These are phyloP conservation scores for Fomitopsis palustris DNA, from an alignment of 1,284 basidiomycete species.

Conservation along the genomic window DNA sequence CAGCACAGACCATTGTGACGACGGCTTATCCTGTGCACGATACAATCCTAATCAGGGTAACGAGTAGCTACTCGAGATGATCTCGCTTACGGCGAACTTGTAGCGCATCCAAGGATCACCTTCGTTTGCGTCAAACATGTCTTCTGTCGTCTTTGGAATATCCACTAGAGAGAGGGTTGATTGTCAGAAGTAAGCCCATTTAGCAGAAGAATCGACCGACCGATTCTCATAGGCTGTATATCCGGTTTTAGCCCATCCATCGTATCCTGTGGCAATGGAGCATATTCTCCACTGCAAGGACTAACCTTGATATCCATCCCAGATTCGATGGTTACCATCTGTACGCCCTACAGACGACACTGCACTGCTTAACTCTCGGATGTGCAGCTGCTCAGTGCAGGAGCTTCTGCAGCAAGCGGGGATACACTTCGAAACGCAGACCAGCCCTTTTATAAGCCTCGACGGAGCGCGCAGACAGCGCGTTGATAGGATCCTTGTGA, in stretches of 20 bases:
- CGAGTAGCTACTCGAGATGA: neutral
- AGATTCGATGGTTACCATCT: too few species aligned
- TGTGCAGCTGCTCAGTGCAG: too few species aligned
- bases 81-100: neutral
- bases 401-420: too few species aligned
- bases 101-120: neutral
- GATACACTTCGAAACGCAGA: too few species aligned
- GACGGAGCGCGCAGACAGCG: too few species aligned
- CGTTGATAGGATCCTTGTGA: too few species aligned
- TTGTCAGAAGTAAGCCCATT: neutral
- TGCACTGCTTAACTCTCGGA: too few species aligned
- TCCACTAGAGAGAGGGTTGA: neutral
- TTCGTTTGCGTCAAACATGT: neutral
- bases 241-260: neutral
- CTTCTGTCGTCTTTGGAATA: neutral
- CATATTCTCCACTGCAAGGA: too few species aligned
- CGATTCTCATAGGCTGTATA: neutral
- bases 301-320: too few species aligned
- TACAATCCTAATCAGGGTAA: too few species aligned
- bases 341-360: too few species aligned
- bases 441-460: too few species aligned
- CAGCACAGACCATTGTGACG: neutral
- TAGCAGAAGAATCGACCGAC: neutral
- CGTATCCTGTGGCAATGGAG: neutral
- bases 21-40: neutral